Percentiles rank a stretch among this genome's conserved stretches.
Conservation (phyloP, 208 protist genomes). For the Leishmania guyanensis region DNA sequence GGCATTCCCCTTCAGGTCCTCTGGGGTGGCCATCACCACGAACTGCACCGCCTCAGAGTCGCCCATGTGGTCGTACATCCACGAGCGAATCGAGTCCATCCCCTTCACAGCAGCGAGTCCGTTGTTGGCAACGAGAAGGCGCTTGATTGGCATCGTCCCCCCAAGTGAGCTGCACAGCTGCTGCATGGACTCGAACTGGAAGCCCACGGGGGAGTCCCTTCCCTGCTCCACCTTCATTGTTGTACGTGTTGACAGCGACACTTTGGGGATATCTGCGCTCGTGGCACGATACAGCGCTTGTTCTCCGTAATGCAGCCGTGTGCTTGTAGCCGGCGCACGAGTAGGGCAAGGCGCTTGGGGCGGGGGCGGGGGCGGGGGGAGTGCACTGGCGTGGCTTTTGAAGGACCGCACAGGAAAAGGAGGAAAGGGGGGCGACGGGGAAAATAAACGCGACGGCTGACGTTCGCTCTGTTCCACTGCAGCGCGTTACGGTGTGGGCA, state of each 20-base stretch:
- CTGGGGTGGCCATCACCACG: slow-evolving; percentile 97
- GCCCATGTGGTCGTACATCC: slow-evolving; percentile 96
- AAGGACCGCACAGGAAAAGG: background rate
- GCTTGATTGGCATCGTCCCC: slow-evolving; percentile 70
- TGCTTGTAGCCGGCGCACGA: background rate
- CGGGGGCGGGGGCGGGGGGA: background rate
- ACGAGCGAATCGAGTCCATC: slow-evolving; percentile 97
- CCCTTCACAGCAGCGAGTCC: slow-evolving; percentile 98
- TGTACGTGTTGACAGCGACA: background rate
- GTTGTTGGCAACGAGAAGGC: slow-evolving; percentile 98
- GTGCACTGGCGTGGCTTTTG: too few species aligned
- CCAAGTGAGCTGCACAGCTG: slow-evolving; percentile 59
- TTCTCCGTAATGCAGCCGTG: background rate
- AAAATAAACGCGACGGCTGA: background rate
- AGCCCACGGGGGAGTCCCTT: slow-evolving; percentile 9
- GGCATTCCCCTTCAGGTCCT: slow-evolving; percentile 98
- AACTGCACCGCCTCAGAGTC: slow-evolving; percentile 95
- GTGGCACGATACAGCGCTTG: background rate
- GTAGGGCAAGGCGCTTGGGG: background rate
- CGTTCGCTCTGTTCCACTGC: slow-evolving; percentile 8
- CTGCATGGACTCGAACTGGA: slow-evolving; percentile 36
- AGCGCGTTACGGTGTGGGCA: background rate
- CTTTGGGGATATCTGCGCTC: background rate
- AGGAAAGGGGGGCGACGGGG: background rate
- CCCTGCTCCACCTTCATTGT: background rate